A percentile compares a stretch with the other conserved stretches of the same genome.
phyloP scores from a whole-genome alignment of 345 rosid species.

The Adansonia digitata region DNA sequence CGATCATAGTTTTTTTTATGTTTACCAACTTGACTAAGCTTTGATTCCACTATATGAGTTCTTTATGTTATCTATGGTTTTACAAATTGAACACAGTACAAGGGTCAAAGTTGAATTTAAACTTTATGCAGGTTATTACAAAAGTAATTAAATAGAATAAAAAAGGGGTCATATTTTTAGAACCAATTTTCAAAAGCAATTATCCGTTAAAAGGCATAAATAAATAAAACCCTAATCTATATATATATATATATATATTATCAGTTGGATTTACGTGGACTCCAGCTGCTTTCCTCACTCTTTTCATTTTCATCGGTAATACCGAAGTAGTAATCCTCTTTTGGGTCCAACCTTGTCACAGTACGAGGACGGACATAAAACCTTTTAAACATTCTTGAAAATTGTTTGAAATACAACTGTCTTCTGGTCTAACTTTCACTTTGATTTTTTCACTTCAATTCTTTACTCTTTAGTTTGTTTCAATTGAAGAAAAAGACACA shows the following conservation, averaged over 20 bases:
- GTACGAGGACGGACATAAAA: too few species aligned
- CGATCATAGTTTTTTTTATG: too few species aligned
- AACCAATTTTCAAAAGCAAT: background rate
- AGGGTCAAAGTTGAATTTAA: background rate
- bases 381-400: background rate
- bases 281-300: conserved; percentile 21
- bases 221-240: too few species aligned
- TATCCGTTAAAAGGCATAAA: background rate
- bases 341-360: background rate
- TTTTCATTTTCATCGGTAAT: background rate
- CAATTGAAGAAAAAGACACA: background rate
- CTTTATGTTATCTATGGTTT: background rate
- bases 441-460: background rate
- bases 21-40: too few species aligned
- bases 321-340: background rate
- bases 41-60: too few species aligned
- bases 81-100: background rate
- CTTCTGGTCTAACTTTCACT: too few species aligned
- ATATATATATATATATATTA: background rate
- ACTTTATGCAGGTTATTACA: background rate
- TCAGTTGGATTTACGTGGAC: conserved; percentile 13
- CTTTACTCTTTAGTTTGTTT: background rate
- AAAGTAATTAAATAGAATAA: background rate
- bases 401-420: too few species aligned
- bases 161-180: background rate